These are phyloP conservation scores for Fusarium brevicatenulatum DNA, from an alignment of 2,329 filamentous ascomycete genomes.

Conservation along the genomic window DNA sequence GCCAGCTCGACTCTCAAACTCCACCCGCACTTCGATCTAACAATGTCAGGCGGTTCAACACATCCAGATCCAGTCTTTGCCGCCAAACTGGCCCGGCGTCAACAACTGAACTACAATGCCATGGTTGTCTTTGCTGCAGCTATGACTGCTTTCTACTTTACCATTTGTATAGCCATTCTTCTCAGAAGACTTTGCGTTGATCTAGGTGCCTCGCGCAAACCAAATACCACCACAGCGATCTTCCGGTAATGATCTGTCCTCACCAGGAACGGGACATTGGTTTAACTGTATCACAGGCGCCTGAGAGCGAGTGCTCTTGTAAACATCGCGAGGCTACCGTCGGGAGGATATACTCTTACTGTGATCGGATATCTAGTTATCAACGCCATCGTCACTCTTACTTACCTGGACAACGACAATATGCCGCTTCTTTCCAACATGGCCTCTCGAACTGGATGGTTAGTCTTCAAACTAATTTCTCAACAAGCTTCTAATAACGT, in stretches of 20 bases:
- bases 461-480: constrained; percentile 10
- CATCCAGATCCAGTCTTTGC: constrained; percentile 32
- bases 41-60: constrained; percentile 29
- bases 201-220: constrained; percentile 19
- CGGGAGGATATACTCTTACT: constrained; percentile 48
- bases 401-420: constrained; percentile 47
- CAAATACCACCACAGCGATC: constrained; percentile 6
- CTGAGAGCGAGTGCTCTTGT: constrained; percentile 44
- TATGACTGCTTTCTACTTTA: constrained; percentile 24
- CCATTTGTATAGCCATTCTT: constrained; percentile 24
- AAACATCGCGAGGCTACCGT: constrained; percentile 44
- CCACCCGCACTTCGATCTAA: not conserved
- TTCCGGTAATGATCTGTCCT: constrained; percentile 27
- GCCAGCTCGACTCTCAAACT: not conserved
- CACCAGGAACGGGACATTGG: not conserved
- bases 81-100: constrained; percentile 38
- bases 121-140: constrained; percentile 38
- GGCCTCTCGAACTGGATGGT: constrained; percentile 54
- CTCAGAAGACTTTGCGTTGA: constrained; percentile 22
- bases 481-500: not conserved
- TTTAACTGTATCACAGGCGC: constrained; percentile 38
- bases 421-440: constrained; percentile 48
- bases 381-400: constrained; percentile 50
- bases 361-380: constrained; percentile 47
- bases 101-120: constrained; percentile 41